Evolutionary conservation across 805 yeast genomes (phyloP).

Genomic region (Starmerella kuoi): DNA sequence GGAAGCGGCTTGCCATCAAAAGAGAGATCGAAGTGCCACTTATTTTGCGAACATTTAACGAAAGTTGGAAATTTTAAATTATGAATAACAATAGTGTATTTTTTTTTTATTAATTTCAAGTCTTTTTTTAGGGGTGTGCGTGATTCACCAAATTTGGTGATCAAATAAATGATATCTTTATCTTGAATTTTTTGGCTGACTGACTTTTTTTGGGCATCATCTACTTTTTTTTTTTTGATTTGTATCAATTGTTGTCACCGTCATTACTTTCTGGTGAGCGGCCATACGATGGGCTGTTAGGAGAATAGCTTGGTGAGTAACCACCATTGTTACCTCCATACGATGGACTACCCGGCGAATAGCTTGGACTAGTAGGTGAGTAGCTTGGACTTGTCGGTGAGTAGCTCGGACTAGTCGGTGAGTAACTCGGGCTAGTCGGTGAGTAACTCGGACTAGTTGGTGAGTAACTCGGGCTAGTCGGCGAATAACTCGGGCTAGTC

Average conservation of each 20-base stretch:
- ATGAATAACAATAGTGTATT: no score
- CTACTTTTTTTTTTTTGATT: no score
- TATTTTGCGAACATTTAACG: no score
- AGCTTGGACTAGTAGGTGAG: conserved; percentile 46
- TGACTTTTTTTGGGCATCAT: no score
- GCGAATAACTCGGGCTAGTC: conserved; percentile 46
- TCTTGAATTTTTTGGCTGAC: no score
- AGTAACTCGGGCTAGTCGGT: conserved; percentile 30
- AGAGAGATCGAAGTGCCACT: no score
- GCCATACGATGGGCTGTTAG: conserved; percentile 33
- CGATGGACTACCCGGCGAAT: conserved; percentile 51
- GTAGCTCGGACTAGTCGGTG: conserved; percentile 60
- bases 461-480: conserved; percentile 49
- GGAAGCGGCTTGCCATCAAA: no score
- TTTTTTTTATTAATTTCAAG: no score
- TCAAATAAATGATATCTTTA: no score
- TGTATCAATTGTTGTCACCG: conserved; percentile 1
- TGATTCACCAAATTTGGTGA: no score
- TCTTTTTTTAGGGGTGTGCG: no score
- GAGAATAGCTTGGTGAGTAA: conserved; percentile 36
- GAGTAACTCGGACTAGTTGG: conserved; percentile 22
- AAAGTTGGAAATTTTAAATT: no score
- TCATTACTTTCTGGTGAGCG: conserved; percentile 4
- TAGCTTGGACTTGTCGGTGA: conserved; percentile 52
- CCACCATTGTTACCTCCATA: conserved; percentile 27